Conservation (phyloP, 208 protist species). For the Leishmania tropica region DNA sequence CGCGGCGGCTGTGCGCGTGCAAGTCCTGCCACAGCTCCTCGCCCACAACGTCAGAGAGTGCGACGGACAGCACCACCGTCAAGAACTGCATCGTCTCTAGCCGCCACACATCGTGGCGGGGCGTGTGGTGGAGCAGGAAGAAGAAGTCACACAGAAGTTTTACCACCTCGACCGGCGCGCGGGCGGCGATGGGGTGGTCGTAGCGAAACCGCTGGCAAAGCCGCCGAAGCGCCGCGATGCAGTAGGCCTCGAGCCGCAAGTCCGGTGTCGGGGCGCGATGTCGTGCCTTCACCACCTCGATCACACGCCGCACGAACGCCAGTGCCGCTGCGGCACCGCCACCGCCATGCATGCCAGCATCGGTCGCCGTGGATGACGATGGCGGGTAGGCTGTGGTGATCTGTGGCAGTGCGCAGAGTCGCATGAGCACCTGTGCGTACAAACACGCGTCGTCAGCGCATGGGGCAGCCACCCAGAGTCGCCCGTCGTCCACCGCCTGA, state of each 20-base stretch:
- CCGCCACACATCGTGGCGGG: constrained; percentile 66
- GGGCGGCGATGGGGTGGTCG: constrained; percentile 48
- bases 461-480: constrained; percentile 21
- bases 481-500: constrained; percentile 18
- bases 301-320: constrained; percentile 22
- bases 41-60: constrained; percentile 44
- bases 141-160: constrained; percentile 61
- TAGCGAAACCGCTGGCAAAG: constrained; percentile 37
- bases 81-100: constrained; percentile 62
- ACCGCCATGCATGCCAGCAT: not conserved
- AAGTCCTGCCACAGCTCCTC: constrained; percentile 41
- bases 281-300: constrained; percentile 35
- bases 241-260: constrained; percentile 54
- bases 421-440: constrained; percentile 23
- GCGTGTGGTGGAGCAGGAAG: constrained; percentile 42
- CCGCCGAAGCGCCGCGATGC: constrained; percentile 47
- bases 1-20: not conserved
- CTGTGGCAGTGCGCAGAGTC: constrained; percentile 28
- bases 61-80: constrained; percentile 44
- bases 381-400: constrained; percentile 25
- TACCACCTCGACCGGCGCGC: constrained; percentile 39
- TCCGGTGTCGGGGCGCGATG: constrained; percentile 49
- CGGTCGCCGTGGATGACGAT: not conserved
- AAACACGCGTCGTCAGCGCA: constrained; percentile 27
- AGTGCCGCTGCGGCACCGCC: not conserved